Base-by-base conservation (phyloP, 2,329 filamentous ascomycete genomes). In the Dothistroma pini region DNA sequence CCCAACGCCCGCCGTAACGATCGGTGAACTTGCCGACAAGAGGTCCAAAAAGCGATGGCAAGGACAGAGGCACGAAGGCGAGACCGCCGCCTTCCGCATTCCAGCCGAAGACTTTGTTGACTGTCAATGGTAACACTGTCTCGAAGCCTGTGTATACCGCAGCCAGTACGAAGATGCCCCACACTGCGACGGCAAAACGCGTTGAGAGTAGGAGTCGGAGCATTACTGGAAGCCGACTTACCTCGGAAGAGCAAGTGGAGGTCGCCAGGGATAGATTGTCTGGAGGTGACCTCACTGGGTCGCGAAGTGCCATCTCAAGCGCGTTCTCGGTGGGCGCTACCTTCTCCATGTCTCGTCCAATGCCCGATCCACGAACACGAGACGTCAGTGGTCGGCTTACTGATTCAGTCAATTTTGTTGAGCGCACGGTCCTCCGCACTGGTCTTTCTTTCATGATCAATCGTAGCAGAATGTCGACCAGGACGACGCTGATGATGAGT, bases 11-110 rank as follows among this genome's bases (percentile, higher is more conserved):
- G 34, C 65, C 65, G 25, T 63, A 59, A 12, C 62, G 62, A 54
- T 69, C 68, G n/a, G 63, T 56, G 3, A 63, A 21, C 25, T 56
- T 61, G 10, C 66, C 68, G 29, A 65, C 44, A 9, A 66, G 49
- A 1, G 66, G 68, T 16, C 68, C 68, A 16, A 66, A 50, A 2
- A 69, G 57, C 8, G 65, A 57, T 49, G 66, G 68, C 3, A 65
- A 11, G 4, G 63, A 58, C 7, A 69, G 57, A 2, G 65, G 65
- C 10, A 69, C 32, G 61, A 69, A 69, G 25, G 67, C 58, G 10
- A 66, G 59, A 9, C 66, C 66, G 16, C 59, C 60, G 3, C 61
- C 63, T 12, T 59, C 60, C 10, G 63, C 56, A 51, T 59, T 49
- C 66, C 66, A 69, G 57, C 59, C 63, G 25, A 69, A 68, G 9